These are phyloP conservation scores for Russula earlei DNA, from an alignment of 768 basidiomycete species.

Conservation along the genomic window DNA sequence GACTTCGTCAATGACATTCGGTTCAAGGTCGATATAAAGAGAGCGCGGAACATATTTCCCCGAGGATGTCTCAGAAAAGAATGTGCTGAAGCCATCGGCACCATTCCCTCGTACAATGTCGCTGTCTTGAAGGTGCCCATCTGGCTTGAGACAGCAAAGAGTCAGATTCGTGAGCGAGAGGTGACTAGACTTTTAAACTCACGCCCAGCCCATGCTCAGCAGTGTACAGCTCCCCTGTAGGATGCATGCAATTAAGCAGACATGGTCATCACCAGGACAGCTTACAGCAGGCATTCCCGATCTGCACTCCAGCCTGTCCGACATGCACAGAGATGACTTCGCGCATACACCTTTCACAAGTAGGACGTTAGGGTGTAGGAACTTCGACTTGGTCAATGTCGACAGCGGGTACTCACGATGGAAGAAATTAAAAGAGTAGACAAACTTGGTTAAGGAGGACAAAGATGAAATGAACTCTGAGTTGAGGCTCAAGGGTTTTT, in stretches of 20 bases:
- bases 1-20: slow-evolving; percentile 96
- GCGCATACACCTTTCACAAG: slow-evolving; percentile 49
- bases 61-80: slow-evolving; percentile 96
- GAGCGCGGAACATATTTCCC: slow-evolving; percentile 98
- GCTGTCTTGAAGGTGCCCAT: slow-evolving; percentile 79
- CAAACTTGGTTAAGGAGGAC: not conserved
- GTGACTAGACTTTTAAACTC: slow-evolving; percentile 28
- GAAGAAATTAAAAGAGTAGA: not conserved
- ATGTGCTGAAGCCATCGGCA: slow-evolving; percentile 95
- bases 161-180: slow-evolving; percentile 4
- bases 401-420: not conserved
- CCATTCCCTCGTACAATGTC: slow-evolving; percentile 51
- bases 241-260: slow-evolving; percentile 9
- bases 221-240: slow-evolving; percentile 92
- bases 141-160: slow-evolving; percentile 48
- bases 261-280: slow-evolving; percentile 23
- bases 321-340: slow-evolving; percentile 98
- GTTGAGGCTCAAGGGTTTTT: not conserved
- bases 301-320: slow-evolving; percentile 97
- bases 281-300: too few relatives aligned
- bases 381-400: not conserved
- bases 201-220: slow-evolving; percentile 97
- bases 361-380: not conserved
- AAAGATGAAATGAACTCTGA: not conserved
- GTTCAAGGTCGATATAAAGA: slow-evolving; percentile 94